Base-by-base conservation (phyloP, 768 basidiomycete genomes). In the Peribolospora baueri region DNA sequence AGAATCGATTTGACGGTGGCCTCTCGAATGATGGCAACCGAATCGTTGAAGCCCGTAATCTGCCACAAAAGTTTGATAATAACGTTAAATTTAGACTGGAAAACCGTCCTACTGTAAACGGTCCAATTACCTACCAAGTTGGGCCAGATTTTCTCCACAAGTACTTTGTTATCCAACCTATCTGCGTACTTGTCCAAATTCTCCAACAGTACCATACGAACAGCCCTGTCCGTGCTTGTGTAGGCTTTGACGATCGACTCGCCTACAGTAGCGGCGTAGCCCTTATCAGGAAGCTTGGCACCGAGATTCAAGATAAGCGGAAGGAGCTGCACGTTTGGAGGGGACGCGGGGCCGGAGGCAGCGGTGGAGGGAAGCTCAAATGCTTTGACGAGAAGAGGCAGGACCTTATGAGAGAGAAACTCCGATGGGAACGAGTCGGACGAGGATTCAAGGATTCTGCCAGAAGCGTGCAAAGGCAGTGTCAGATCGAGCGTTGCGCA, bases 31-130 rank as follows among this genome's bases (percentile, higher is more conserved):
- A 95, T 73, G 1, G 90, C 80, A 2, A 97, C 84, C 0, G 88
- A 90, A 65, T 98, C 93, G 3, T 81, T 75, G 64, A 97, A 97
- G 0, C 93, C 93, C 3, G 85, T 84, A 78, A 91, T 85, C 88
- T 91, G 48, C 7, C 8, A 38, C 9, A 41, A 40, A 25, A 25
- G 25, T 25, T 25, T 3, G 10, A 5, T 46, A 9, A 50, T 49
- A 42, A 37, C 39, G 46, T 39, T 38, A 38, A 25, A 1, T 52
- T 61, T 14, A 60, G 36, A 7, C 46, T 8, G 7, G n/a, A 25
- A 9, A 38, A 11, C 2, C 10, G n/a, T 43, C 4, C 43, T 25
- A 25, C 25, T 25, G 42, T 11, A 40, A 41, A 52, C 25, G 25
- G 25, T 25, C 25, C 25, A 25, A 42, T 39, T 5, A 68, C 80